Conservation (phyloP, 2,329 filamentous ascomycete species). For the Fusarium nygamai region DNA sequence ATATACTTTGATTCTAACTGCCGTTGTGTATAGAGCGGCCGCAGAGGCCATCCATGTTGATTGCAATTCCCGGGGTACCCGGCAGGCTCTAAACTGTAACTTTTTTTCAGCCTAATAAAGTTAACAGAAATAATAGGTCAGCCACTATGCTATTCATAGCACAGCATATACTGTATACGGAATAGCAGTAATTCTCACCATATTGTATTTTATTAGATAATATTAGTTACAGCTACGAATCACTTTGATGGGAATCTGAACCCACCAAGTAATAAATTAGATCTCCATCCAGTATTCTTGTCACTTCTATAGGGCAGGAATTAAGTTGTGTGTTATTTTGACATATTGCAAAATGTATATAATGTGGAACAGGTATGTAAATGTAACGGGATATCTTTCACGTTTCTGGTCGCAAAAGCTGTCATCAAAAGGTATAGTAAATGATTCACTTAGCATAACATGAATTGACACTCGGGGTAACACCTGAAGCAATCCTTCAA, state of each 20-base stretch:
- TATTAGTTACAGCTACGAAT: no score
- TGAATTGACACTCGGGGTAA: background rate
- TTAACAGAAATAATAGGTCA: no score
- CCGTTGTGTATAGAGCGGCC: fast-evolving
- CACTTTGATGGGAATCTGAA: no score
- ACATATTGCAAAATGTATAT: background rate
- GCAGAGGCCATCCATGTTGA: background rate
- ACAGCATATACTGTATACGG: no score
- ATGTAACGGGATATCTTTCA: no score
- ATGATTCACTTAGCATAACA: background rate
- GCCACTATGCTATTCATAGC: no score
- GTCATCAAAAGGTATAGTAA: no score
- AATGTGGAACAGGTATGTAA: fast-evolving
- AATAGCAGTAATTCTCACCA: no score
- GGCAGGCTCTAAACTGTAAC: no score
- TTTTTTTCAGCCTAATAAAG: no score
- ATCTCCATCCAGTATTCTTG: background rate
- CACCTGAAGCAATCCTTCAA: background rate
- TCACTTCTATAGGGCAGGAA: background rate
- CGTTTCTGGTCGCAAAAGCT: background rate
- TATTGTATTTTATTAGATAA: no score
- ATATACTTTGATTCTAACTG: background rate
- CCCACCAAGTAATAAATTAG: background rate
- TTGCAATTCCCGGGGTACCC: background rate
- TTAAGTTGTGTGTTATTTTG: background rate